phyloP scores from a whole-genome alignment of 768 basidiomycete genomes.

The Tremella mesenterica region DNA sequence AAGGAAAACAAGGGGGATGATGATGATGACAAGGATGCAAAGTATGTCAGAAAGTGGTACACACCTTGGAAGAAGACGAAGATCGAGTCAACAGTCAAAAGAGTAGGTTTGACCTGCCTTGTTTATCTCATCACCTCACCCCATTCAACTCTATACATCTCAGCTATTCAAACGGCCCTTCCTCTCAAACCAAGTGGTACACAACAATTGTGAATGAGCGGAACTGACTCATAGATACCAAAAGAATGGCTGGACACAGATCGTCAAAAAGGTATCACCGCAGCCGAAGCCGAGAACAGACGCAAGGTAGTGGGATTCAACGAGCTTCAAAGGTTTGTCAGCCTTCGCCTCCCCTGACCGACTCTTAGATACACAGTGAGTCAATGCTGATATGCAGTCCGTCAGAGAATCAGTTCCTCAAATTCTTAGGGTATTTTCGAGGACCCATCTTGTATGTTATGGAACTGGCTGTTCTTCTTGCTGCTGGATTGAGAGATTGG shows the following conservation, averaged over 20 bases:
- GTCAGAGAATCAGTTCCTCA: constrained; percentile 48
- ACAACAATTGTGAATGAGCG: not conserved
- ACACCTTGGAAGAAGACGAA: constrained; percentile 49
- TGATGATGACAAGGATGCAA: constrained; percentile 41
- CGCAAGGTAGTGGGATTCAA: constrained; percentile 47
- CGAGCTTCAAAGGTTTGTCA: constrained; percentile 47
- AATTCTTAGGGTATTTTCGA: constrained; percentile 49
- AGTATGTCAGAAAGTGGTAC: constrained; percentile 48
- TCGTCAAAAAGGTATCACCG: constrained; percentile 44
- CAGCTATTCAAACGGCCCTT: not conserved
- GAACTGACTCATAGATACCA: constrained; percentile 44
- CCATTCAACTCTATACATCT: not conserved
- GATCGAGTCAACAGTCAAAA: constrained; percentile 34
- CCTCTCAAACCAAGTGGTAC: too few species aligned
- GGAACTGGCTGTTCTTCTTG: constrained; percentile 50
- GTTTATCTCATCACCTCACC: too few species aligned
- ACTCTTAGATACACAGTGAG: not conserved
- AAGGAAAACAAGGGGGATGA: constrained; percentile 33
- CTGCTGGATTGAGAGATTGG: constrained; percentile 50
- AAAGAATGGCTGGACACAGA: constrained; percentile 48
- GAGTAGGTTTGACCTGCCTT: constrained; percentile 31
- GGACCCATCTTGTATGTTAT: constrained; percentile 50
- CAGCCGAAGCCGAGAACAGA: constrained; percentile 43
- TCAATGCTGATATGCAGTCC: constrained; percentile 27
- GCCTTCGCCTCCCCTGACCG: not conserved